Evolutionary conservation across 129 eudicot species (phyloP).

Genomic region (Deinandra increscens): DNA sequence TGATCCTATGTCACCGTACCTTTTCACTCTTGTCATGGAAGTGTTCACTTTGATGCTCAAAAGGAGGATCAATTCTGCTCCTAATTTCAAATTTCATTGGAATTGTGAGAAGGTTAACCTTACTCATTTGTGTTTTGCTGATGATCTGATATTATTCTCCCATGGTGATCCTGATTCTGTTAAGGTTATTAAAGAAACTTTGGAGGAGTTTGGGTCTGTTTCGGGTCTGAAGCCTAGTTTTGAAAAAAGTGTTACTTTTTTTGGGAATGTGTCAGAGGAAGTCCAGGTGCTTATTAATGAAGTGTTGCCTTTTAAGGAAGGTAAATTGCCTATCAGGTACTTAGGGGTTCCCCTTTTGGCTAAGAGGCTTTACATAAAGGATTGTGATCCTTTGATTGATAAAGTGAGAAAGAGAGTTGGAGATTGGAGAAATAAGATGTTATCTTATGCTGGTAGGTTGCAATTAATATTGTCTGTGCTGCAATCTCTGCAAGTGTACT

Average conservation of each 20-base stretch:
- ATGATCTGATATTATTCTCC: neutral
- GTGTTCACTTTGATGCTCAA: neutral
- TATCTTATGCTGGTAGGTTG: neutral
- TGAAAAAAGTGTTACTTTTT: neutral
- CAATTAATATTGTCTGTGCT: neutral
- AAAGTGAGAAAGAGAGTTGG: neutral
- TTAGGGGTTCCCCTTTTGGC: neutral
- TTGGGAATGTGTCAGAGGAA: neutral
- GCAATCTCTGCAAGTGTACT: neutral
- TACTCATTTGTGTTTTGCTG: neutral
- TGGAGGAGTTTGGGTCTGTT: too few species aligned
- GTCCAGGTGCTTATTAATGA: neutral
- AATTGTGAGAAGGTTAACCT: neutral
- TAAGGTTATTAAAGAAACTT: too few species aligned
- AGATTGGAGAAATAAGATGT: neutral
- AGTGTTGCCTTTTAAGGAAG: neutral
- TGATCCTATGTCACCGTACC: neutral
- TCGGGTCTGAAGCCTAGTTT: neutral
- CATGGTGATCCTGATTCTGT: neutral
- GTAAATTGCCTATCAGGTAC: neutral
- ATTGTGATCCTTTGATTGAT: neutral
- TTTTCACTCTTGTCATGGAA: neutral
- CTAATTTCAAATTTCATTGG: neutral
- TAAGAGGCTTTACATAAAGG: neutral
- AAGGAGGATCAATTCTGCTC: neutral